A percentile compares a stretch with the other conserved stretches of the same genome.
Conservation (phyloP, 257 asterid species). For the Solanum appendiculatum region DNA sequence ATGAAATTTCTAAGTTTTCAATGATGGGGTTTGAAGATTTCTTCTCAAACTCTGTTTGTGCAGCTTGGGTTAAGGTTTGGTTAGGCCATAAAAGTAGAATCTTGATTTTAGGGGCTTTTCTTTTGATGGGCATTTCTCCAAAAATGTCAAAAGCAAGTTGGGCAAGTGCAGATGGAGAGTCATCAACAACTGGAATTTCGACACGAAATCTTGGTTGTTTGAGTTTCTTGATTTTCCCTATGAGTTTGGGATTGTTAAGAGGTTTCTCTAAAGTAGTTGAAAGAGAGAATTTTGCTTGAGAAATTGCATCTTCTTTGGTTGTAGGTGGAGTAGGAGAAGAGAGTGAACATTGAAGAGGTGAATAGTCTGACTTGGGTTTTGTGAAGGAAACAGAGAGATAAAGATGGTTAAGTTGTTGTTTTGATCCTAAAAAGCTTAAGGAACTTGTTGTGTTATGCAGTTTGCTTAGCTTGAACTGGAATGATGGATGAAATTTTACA, state of each 20-base stretch:
- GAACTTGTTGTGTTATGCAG: background rate
- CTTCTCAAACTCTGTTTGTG: slow-evolving; percentile 34
- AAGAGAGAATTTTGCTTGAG: slow-evolving; percentile 71
- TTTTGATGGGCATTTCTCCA: slow-evolving; percentile 50
- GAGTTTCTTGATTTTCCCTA: slow-evolving; percentile 66
- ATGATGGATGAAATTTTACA: slow-evolving; percentile 11
- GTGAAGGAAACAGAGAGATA: slow-evolving; percentile 5
- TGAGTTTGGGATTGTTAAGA: slow-evolving; percentile 67
- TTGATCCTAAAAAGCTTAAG: background rate
- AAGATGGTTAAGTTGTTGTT: background rate
- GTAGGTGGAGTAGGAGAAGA: slow-evolving; percentile 68
- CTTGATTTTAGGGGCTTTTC: slow-evolving; percentile 43
- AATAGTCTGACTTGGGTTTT: slow-evolving; percentile 10
- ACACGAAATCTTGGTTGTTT: slow-evolving; percentile 82
- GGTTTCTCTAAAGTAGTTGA: slow-evolving; percentile 63
- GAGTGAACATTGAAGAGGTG: slow-evolving; percentile 23
- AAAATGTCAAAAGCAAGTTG: slow-evolving; percentile 63
- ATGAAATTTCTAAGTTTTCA: slow-evolving; percentile 39
- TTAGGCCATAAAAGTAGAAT: slow-evolving; percentile 56
- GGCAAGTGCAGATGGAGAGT: slow-evolving; percentile 50
- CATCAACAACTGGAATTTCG: slow-evolving; percentile 73
- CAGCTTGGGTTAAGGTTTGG: slow-evolving; percentile 33
- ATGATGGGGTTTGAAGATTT: slow-evolving; percentile 26
- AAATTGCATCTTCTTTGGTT: slow-evolving; percentile 72
- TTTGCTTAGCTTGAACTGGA: slow-evolving; percentile 11